Conservation (phyloP, 2,329 filamentous ascomycete species). For the Pseudogymnoascus sp. region DNA sequence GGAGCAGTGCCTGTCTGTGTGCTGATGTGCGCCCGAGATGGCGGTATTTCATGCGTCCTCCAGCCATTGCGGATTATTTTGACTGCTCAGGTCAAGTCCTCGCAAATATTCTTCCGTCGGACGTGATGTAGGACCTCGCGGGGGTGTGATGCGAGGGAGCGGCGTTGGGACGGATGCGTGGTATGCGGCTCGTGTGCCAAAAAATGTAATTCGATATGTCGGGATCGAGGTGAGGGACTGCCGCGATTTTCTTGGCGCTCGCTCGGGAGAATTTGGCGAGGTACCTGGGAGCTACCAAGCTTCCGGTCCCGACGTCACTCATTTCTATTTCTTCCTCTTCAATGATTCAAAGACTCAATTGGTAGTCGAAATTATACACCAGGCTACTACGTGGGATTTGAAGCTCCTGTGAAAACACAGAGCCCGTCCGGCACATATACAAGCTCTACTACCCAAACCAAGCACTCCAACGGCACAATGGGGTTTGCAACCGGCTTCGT, state of each 20-base stretch:
- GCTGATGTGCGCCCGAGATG: conserved; percentile 78
- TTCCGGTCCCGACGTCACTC: conserved; percentile 1
- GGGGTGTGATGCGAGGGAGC: neutral
- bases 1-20: conserved; percentile 84
- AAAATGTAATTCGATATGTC: conserved; percentile 7
- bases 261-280: conserved; percentile 18
- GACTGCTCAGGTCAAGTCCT: neutral
- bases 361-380: neutral
- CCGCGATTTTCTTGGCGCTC: conserved; percentile 11
- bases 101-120: neutral
- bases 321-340: neutral
- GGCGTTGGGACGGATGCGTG: conserved; percentile 4
- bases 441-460: neutral
- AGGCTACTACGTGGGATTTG: neutral
- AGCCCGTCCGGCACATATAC: neutral
- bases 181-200: conserved; percentile 3
- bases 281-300: neutral
- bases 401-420: neutral
- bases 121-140: neutral
- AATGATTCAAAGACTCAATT: neutral
- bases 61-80: conserved; percentile 56
- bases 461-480: conserved; percentile 38
- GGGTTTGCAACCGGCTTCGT: conserved; percentile 70
- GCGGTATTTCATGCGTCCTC: conserved; percentile 78
- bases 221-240: conserved; percentile 7